phyloP scores from a whole-genome alignment of 768 basidiomycete genomes.

The Suillus clintonianus region DNA sequence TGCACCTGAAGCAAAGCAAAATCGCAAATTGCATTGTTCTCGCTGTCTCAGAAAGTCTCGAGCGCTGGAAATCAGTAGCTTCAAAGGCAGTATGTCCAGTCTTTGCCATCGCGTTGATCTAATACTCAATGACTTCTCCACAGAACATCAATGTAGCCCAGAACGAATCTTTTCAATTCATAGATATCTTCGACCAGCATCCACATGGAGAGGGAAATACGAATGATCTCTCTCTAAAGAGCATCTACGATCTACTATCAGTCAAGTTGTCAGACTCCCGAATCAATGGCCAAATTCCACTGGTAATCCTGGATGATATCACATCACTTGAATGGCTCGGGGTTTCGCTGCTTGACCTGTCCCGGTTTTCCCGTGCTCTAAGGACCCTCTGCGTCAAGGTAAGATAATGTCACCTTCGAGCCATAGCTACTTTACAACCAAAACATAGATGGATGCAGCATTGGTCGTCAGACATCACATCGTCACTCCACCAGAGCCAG shows the following conservation, averaged over 20 bases:
- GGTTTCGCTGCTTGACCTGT: slow-evolving; percentile 48
- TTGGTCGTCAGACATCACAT: slow-evolving; percentile 69
- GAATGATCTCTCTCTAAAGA: slow-evolving; percentile 23
- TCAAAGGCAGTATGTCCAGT: slow-evolving; percentile 58
- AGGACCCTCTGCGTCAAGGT: slow-evolving; percentile 59
- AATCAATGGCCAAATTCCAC: slow-evolving; percentile 17
- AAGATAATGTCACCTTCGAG: neutral
- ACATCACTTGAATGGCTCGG: slow-evolving; percentile 75
- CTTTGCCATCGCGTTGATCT: neutral
- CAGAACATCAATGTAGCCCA: slow-evolving; percentile 38
- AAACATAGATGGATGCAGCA: slow-evolving; percentile 49
- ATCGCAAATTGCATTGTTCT: slow-evolving; percentile 49
- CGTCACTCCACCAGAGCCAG: slow-evolving; percentile 52
- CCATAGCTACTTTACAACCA: neutral
- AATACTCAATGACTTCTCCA: slow-evolving; percentile 7
- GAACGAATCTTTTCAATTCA: slow-evolving; percentile 47
- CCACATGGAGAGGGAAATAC: slow-evolving; percentile 16
- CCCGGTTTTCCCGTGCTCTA: slow-evolving; percentile 62
- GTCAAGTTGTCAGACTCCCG: slow-evolving; percentile 19
- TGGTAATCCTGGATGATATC: slow-evolving; percentile 75
- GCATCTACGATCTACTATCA: slow-evolving; percentile 39
- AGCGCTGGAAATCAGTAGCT: slow-evolving; percentile 64
- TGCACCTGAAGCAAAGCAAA: slow-evolving; percentile 50
- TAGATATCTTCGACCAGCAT: slow-evolving; percentile 51
- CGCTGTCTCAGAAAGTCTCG: slow-evolving; percentile 56